Base-by-base conservation (phyloP, 257 asterid genomes). In the Gardenia jasminoides region DNA sequence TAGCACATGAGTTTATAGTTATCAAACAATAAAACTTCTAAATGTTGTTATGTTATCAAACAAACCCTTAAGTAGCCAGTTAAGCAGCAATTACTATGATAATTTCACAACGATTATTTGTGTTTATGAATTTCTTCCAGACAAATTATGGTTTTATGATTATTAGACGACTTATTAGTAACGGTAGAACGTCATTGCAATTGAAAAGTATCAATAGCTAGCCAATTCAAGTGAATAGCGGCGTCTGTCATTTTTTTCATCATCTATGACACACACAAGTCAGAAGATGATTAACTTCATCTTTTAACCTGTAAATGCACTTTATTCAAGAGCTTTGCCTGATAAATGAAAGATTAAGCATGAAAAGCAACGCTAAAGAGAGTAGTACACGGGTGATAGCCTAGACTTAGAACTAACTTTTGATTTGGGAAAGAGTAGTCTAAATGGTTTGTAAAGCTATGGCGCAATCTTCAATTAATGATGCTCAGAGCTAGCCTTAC, bases 171-270 rank as follows among this genome's bases (percentile, higher is more conserved):
- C 26, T 56, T 19, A 1, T 0, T 56, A 20, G 26, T 19, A 56
- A 20, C 10, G 62, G 10, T 54, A 56, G 7, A 13, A 56, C 7
- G 22, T 56, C 10, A 56, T 56, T 56, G 6, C n/a, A 26, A 56
- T n/a, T 5, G 9, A 15, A 0, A 15, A 16, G 6, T 9, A 15
- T 47, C 15, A 13, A 3, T 47, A 0, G 52, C 65, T 0, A 74
- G 54, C 59, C 56, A 74, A n/a, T 74, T 36, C 78, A 58, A 66
- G 56, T 11, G 58, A 75, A n/a, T n/a, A n/a, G n/a, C n/a, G n/a
- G n/a, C n/a, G n/a, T n/a, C n/a, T n/a, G n/a, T n/a, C n/a, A n/a
- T n/a, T 75, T 75, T 26, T 41, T 36, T 36, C 41, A 36, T 36
- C 59, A 39, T 13, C 36, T 41, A 59, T 36, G 67, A 61, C 22